phyloP scores from a whole-genome alignment of 768 basidiomycete species.

The Agaricus sinodeliciosus region DNA sequence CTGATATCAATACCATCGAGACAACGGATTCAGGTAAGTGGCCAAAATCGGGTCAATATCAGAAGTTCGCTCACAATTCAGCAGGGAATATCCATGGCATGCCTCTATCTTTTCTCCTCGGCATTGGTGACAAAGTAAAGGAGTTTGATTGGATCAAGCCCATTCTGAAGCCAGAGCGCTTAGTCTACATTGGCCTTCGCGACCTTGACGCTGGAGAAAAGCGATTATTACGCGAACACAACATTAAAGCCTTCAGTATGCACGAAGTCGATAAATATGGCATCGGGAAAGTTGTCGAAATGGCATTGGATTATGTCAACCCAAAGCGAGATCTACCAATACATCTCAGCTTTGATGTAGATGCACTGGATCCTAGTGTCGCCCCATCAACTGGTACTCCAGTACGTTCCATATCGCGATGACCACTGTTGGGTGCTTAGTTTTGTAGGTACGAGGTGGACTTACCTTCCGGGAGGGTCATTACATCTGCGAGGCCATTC shows the following conservation, averaged over 20 bases:
- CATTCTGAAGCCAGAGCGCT: slow-evolving; percentile 57
- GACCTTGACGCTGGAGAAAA: slow-evolving; percentile 91
- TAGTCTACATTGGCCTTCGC: slow-evolving; percentile 97
- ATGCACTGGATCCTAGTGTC: slow-evolving; percentile 88
- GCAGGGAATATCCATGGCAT: slow-evolving; percentile 96
- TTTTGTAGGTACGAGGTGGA: slow-evolving; percentile 77
- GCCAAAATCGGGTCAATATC: not conserved
- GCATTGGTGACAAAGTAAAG: slow-evolving; percentile 36
- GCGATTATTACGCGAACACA: slow-evolving; percentile 70
- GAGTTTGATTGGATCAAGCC: slow-evolving; percentile 54
- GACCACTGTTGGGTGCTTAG: not conserved
- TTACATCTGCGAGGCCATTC: slow-evolving; percentile 90
- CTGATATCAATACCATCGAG: slow-evolving; percentile 89
- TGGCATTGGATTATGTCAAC: slow-evolving; percentile 94
- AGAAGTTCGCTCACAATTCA: not conserved
- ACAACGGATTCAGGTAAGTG: slow-evolving; percentile 66
- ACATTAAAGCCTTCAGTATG: slow-evolving; percentile 88
- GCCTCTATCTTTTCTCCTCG: slow-evolving; percentile 91
- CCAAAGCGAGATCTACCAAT: slow-evolving; percentile 78
- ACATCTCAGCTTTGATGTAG: slow-evolving; percentile 95
- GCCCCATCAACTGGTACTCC: slow-evolving; percentile 96
- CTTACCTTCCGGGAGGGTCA: slow-evolving; percentile 98
- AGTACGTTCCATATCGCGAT: slow-evolving; percentile 32
- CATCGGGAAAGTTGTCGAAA: slow-evolving; percentile 91
- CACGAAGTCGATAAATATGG: slow-evolving; percentile 88